Base-by-base conservation (phyloP, 2,329 filamentous ascomycete species). In the Colletotrichum gigasporum region DNA sequence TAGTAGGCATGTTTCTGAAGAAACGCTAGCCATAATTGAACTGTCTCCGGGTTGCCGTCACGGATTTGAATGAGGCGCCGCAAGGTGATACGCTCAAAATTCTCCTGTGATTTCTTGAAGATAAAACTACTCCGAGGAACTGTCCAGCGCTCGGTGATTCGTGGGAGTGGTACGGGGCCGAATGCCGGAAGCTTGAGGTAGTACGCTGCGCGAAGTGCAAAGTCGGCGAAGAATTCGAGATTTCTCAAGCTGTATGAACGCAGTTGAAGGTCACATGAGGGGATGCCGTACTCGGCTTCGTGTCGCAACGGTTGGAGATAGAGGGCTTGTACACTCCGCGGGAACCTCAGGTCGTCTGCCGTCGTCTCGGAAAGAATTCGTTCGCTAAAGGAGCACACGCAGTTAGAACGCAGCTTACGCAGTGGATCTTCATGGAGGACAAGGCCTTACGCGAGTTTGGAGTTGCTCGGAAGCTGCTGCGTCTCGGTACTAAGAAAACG, bases 51-150 rank as follows among this genome's bases (percentile, higher is more conserved):
- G 72, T 97, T 86, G 0, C 94, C 96, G 73, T 98, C 96, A 69
- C 93, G 91, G 73, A 99, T 96, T 79, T 97, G 94, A 54, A 99
- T 94, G 71, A 97, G 78, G 12, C 96, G 85, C 57, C 94, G 87
- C 71, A 94, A 79, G 1, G 96, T 99, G 65, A 96, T 90, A 57
- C 96, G 87, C 82, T 98, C 95, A 74, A 97, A 99, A 79, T 99
- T 99, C 81, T 99, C 96, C 79, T 99, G 94, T 35, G 89, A 91
- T 81, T 99, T 99, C 82, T 98, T 99, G 83, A 93, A 92, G 69
- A 97, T 93, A 82, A 99, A 99, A 76, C 92, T 91, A 73, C 88
- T 88, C 72, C 89, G 87, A 9, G 94, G 93, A 2, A 98, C 94
- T 1, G 96, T 98, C 96, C 96, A 99, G 71, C 94, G 88, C 82